Conservation (phyloP, 2,329 filamentous ascomycete species). For the Xylaria sp. region DNA sequence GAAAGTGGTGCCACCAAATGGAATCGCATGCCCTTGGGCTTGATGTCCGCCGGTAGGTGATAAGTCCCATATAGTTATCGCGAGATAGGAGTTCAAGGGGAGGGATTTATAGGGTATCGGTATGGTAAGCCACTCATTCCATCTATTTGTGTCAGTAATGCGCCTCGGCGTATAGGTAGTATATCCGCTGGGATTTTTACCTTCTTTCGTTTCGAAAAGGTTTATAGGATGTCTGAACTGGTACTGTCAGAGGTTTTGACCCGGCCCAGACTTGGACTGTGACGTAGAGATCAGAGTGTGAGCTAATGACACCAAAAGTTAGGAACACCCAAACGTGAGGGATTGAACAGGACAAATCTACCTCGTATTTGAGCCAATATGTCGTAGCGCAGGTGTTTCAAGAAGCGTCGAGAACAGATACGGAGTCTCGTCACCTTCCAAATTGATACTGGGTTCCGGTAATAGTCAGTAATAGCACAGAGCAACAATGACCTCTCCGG, state of each 20-base stretch:
- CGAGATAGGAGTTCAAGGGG: constrained; percentile 83
- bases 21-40: constrained; percentile 80
- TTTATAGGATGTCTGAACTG: constrained; percentile 92
- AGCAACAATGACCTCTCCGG: neutral
- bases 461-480: constrained; percentile 20
- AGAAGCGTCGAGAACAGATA: constrained; percentile 82
- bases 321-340: constrained; percentile 35
- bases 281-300: constrained; percentile 89
- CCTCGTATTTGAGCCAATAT: constrained; percentile 88
- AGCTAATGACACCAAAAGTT: constrained; percentile 59
- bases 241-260: constrained; percentile 92
- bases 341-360: constrained; percentile 49
- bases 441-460: constrained; percentile 55
- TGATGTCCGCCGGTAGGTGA: constrained; percentile 80
- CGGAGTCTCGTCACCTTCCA: constrained; percentile 80
- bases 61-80: constrained; percentile 95
- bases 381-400: constrained; percentile 80
- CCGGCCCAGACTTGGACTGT: constrained; percentile 95
- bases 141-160: constrained; percentile 60
- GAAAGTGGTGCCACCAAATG: constrained; percentile 94
- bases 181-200: constrained; percentile 44
- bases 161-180: neutral
- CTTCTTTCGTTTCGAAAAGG: constrained; percentile 80
- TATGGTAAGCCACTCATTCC: constrained; percentile 96
- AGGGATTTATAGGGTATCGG: constrained; percentile 86